Conservation (phyloP, 768 basidiomycete genomes). For the Leccinellum luteum region DNA sequence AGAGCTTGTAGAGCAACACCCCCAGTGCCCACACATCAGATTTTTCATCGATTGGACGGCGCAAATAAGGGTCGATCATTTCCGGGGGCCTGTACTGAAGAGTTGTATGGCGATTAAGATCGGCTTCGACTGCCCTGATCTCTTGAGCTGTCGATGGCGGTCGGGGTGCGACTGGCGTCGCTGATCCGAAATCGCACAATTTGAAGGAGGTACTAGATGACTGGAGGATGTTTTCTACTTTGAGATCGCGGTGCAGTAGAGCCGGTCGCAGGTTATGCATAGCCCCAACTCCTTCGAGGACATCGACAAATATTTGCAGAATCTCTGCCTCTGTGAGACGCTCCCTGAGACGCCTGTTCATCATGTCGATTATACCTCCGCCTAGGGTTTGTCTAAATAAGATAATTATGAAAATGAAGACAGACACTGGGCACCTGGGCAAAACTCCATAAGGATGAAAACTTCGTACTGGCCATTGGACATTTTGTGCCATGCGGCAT, state of each 20-base stretch:
- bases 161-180: conserved; percentile 65
- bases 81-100: conserved; percentile 98
- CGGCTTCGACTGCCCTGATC: conserved; percentile 82
- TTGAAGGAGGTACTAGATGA: conserved; percentile 84
- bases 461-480: conserved; percentile 88
- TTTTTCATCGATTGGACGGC: conserved; percentile 87
- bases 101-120: conserved; percentile 93
- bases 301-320: conserved; percentile 95
- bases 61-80: conserved; percentile 89
- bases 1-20: conserved; percentile 95
- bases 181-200: conserved; percentile 97
- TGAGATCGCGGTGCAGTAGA: conserved; percentile 93
- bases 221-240: conserved; percentile 98
- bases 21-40: conserved; percentile 98
- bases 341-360: conserved; percentile 95
- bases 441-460: conserved; percentile 99
- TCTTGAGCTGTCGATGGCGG: conserved; percentile 80
- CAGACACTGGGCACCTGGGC: conserved; percentile 58
- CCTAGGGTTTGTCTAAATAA: conserved; percentile 43
- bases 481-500: conserved; percentile 87
- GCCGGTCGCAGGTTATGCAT: conserved; percentile 95
- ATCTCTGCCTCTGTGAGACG: conserved; percentile 95
- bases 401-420: conserved; percentile 1
- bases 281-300: conserved; percentile 93
- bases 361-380: conserved; percentile 99